Conservation (phyloP, 441 rosid genomes). For the Kokia cookei region DNA sequence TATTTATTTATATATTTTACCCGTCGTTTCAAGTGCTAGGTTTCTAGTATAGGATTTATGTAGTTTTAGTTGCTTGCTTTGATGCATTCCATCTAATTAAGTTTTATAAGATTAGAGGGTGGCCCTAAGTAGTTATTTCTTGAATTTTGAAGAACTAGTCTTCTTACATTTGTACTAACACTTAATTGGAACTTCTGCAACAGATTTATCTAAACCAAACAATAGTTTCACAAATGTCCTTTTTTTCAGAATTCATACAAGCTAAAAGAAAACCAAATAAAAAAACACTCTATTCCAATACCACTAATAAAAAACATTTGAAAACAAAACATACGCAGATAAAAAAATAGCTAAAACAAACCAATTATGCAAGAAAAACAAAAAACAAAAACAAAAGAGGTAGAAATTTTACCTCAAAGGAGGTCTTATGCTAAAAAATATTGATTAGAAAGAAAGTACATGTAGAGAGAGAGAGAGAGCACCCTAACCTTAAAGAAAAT, state of each 20-base stretch:
- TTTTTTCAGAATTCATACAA: too few species aligned
- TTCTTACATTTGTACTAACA: not conserved
- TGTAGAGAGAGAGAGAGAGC: not conserved
- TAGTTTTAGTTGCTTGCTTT: not conserved
- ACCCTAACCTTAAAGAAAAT: too few species aligned
- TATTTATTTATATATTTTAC: not conserved
- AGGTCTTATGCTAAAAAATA: not conserved
- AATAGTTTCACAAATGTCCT: too few species aligned
- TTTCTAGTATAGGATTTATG: not conserved
- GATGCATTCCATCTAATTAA: not conserved
- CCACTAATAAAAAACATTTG: not conserved
- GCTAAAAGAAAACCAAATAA: not conserved
- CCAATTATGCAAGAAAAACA: not conserved
- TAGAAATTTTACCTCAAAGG: not conserved
- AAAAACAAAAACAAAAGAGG: not conserved
- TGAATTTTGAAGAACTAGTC: not conserved
- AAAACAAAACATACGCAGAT: constrained; percentile 2
- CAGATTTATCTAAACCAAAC: too few species aligned
- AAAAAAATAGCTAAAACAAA: not conserved
- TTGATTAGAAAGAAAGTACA: not conserved
- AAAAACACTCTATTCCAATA: not conserved
- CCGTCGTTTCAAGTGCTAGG: not conserved
- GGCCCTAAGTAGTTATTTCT: not conserved
- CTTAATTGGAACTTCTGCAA: not conserved
- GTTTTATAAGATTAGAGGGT: not conserved